Evolutionary conservation across 73 alveolate genomes (phyloP).

Genomic region (Uronychia setigera): DNA sequence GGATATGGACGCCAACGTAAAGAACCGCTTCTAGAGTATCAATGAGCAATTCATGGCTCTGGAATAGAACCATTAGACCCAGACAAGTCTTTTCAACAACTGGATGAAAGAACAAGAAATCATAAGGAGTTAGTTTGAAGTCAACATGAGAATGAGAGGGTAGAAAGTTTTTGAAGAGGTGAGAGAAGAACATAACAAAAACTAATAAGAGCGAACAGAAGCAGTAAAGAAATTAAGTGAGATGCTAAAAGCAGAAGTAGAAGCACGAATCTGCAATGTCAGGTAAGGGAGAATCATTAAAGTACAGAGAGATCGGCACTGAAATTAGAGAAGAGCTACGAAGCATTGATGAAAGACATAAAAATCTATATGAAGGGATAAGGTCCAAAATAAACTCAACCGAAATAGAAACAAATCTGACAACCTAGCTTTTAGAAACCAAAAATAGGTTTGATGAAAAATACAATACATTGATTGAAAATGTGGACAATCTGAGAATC

Average conservation of each 20-base stretch:
- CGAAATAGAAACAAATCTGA: not conserved
- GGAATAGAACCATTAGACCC: not conserved
- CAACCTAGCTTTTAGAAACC: not conserved
- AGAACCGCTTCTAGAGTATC: not conserved
- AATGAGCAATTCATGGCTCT: not conserved
- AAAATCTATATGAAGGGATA: not conserved
- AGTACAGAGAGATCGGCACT: not conserved
- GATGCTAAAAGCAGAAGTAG: not conserved
- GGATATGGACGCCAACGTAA: not conserved
- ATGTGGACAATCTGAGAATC: not conserved
- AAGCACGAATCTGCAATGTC: not conserved
- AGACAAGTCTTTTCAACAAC: not conserved
- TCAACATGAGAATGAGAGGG: not conserved
- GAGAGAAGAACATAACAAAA: not conserved
- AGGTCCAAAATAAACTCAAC: not conserved
- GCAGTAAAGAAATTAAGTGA: not conserved
- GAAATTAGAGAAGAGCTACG: not conserved
- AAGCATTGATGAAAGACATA: not conserved
- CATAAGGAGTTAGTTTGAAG: not conserved
- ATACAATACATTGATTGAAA: not conserved
- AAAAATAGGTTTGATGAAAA: not conserved
- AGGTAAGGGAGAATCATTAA: too few relatives aligned
- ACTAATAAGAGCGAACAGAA: not conserved
- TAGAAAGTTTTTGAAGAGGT: not conserved
- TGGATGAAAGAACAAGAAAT: not conserved